phyloP scores from a whole-genome alignment of 192 early-diverging fungal genomes.

The Coemansia umbellata region DNA sequence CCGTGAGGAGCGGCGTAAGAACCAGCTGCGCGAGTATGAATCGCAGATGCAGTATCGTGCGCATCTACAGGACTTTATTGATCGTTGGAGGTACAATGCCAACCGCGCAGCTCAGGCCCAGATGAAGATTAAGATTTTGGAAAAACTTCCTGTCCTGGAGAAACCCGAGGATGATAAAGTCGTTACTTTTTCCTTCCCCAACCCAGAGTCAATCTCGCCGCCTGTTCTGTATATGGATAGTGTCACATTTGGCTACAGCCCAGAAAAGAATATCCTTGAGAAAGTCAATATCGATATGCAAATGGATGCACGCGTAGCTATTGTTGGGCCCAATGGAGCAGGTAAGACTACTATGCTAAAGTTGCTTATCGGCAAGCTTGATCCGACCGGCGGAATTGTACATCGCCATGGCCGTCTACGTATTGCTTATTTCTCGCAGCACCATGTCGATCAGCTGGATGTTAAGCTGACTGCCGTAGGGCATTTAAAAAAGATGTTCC shows the following conservation, averaged over 20 bases:
- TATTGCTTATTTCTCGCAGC: constrained; percentile 94
- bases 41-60: constrained; percentile 89
- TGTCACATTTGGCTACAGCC: constrained; percentile 85
- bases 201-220: constrained; percentile 91
- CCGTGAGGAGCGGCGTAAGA: constrained; percentile 85
- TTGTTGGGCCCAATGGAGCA: constrained; percentile 98
- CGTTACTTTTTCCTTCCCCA: constrained; percentile 86
- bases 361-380: constrained; percentile 79
- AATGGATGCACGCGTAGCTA: constrained; percentile 96
- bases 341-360: constrained; percentile 98
- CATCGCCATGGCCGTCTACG: constrained; percentile 91
- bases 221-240: constrained; percentile 95
- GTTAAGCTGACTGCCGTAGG: constrained; percentile 76
- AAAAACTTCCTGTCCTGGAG: constrained; percentile 91
- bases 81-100: constrained; percentile 98
- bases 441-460: constrained; percentile 97
- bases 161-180: constrained; percentile 76
- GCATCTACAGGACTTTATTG: constrained; percentile 97
- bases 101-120: constrained; percentile 97
- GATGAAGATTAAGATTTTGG: constrained; percentile 95
- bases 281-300: constrained; percentile 90
- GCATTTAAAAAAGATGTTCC: constrained; percentile 85
- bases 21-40: constrained; percentile 93
- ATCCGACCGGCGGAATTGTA: constrained; percentile 74
- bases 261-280: constrained; percentile 74